Evolutionary conservation across 192 early-diverging fungal genomes (phyloP).

Genomic region (Entomortierella parvispora): DNA sequence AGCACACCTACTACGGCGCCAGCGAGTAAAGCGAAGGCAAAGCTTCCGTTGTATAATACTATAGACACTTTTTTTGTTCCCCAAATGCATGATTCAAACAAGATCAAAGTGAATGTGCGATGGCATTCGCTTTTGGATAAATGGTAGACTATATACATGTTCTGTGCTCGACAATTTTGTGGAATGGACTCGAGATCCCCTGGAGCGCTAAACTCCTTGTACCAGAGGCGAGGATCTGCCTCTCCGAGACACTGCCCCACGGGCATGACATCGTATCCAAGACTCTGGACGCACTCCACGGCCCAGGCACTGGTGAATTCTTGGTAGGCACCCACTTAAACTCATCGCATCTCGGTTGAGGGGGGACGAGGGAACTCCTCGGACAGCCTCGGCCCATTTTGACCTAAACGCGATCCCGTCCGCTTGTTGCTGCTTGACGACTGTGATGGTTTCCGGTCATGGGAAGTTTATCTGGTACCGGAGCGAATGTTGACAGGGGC

Average conservation of each 20-base stretch:
- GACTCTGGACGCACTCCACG: slow-evolving; percentile 42
- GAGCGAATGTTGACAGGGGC: no score
- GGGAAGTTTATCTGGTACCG: no score
- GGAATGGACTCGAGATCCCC: slow-evolving; percentile 16
- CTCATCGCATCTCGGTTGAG: slow-evolving; percentile 36
- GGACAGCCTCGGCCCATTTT: slow-evolving; percentile 47
- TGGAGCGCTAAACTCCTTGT: slow-evolving; percentile 39
- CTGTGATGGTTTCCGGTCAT: background rate
- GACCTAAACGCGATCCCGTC: slow-evolving; percentile 19
- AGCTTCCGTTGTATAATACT: no score
- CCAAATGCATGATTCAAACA: background rate
- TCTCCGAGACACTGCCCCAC: slow-evolving; percentile 41
- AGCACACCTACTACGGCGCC: slow-evolving; percentile 88
- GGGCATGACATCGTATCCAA: slow-evolving; percentile 29
- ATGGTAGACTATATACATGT: background rate
- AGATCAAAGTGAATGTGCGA: no score
- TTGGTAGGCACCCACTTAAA: slow-evolving; percentile 45
- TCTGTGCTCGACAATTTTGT: slow-evolving; percentile 11
- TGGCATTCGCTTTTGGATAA: no score
- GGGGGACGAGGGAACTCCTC: slow-evolving; percentile 24
- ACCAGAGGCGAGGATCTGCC: slow-evolving; percentile 45
- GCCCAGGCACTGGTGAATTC: slow-evolving; percentile 43
- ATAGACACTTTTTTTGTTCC: no score
- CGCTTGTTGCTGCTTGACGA: background rate
- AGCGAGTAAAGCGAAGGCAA: slow-evolving; percentile 34